phyloP scores from a whole-genome alignment of 2,329 filamentous ascomycete genomes.

The Colletotrichum sp. region DNA sequence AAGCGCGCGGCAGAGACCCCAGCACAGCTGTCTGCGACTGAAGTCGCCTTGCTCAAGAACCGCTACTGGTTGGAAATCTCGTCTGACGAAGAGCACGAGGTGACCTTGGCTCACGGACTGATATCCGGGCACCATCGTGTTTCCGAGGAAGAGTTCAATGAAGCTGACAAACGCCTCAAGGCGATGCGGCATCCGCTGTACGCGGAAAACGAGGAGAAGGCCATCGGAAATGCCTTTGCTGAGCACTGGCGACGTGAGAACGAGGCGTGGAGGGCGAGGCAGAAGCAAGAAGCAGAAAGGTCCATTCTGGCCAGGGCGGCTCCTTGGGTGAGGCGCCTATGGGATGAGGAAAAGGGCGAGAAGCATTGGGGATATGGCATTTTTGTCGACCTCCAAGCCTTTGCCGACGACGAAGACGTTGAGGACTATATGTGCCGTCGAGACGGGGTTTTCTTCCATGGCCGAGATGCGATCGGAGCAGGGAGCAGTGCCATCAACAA shows the following conservation, averaged over 20 bases:
- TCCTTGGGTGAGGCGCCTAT: background rate
- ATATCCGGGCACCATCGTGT: background rate
- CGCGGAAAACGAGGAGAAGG: background rate
- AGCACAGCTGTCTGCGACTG: background rate
- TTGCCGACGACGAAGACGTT: background rate
- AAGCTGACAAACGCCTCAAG: background rate
- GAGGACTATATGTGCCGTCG: background rate
- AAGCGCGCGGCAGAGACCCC: background rate
- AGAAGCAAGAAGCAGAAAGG: background rate
- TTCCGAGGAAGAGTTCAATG: background rate
- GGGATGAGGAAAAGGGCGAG: background rate
- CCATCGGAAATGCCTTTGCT: background rate
- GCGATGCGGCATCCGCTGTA: background rate
- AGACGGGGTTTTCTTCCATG: background rate
- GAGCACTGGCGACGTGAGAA: background rate
- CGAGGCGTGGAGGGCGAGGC: background rate
- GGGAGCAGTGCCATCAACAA: background rate
- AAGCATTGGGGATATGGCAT: background rate
- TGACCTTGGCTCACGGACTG: background rate
- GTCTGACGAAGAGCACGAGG: background rate
- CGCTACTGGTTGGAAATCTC: background rate
- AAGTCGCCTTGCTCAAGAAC: background rate
- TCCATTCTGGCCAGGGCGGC: background rate
- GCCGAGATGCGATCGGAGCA: background rate
- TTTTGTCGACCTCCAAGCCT: background rate